Percentiles rank a stretch among this genome's conserved stretches.
These are phyloP conservation scores for Leishmania turanica DNA, from an alignment of 208 protist genomes.

Conservation along the genomic window DNA sequence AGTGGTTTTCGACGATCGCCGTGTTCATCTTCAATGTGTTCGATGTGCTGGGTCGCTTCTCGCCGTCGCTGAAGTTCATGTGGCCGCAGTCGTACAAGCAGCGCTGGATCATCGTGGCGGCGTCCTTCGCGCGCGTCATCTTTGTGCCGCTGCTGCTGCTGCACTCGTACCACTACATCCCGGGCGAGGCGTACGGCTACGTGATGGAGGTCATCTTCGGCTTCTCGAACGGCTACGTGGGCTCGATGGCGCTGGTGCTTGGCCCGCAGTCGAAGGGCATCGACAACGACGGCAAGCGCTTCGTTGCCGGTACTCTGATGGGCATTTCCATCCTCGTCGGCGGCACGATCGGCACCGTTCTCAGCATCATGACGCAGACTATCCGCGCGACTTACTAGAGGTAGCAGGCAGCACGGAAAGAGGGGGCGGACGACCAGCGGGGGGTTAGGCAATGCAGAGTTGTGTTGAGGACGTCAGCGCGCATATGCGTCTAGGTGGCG, in stretches of 20 bases:
- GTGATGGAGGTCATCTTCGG: conserved; percentile 62
- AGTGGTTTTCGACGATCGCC: conserved; percentile 61
- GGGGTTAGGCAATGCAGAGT: neutral
- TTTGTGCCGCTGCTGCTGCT: conserved; percentile 68
- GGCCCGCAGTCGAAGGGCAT: conserved; percentile 42
- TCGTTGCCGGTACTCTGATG: conserved; percentile 62
- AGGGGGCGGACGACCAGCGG: neutral
- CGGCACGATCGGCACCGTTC: conserved; percentile 39
- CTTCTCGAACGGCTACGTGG: conserved; percentile 63
- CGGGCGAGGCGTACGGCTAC: conserved; percentile 41
- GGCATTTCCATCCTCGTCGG: conserved; percentile 56
- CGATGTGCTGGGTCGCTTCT: conserved; percentile 55
- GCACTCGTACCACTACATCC: conserved; percentile 59
- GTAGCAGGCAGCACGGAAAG: neutral
- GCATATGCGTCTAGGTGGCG: neutral
- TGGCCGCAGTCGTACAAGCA: conserved; percentile 36
- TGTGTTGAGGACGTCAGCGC: neutral
- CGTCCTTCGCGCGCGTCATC: conserved; percentile 42
- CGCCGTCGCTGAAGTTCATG: conserved; percentile 41
- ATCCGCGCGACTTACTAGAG: conserved; percentile 23
- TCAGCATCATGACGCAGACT: conserved; percentile 54
- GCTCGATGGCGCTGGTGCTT: conserved; percentile 46
- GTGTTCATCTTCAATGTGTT: conserved; percentile 65
- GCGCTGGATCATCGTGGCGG: conserved; percentile 45
- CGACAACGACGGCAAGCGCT: conserved; percentile 44